A percentile compares a stretch with the other conserved stretches of the same genome.
Evolutionary conservation across 257 asterid genomes (phyloP).

Genomic region (Nemophila menziesii): DNA sequence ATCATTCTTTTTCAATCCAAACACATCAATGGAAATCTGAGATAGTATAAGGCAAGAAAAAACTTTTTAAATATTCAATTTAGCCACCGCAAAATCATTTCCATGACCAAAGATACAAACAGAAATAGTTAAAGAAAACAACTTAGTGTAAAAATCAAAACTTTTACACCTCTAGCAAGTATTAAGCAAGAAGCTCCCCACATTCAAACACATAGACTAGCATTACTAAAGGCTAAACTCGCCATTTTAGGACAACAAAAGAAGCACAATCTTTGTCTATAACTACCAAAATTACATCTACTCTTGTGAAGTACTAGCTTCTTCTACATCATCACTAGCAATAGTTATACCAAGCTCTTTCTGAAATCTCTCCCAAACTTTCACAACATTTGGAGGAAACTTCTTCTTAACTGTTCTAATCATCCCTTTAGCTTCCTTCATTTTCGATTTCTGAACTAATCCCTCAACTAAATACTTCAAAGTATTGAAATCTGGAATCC

Average conservation of each 20-base stretch:
- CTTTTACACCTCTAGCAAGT: constrained; percentile 1
- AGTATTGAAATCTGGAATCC: constrained; percentile 65
- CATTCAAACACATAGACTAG: background rate
- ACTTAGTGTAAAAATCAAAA: too few species aligned
- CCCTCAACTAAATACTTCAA: constrained; percentile 60
- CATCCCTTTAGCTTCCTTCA: constrained; percentile 44
- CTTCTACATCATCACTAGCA: constrained; percentile 11
- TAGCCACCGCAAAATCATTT: too few species aligned
- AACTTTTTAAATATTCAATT: too few species aligned
- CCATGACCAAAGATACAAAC: too few species aligned
- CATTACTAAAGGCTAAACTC: constrained; percentile 5
- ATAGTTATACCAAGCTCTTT: constrained; percentile 43
- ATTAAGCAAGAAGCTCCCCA: constrained; percentile 1
- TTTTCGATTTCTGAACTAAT: constrained; percentile 31
- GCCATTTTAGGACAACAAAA: constrained; percentile 6
- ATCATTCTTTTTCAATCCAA: too few species aligned
- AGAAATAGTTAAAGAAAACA: too few species aligned
- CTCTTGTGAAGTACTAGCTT: constrained; percentile 12
- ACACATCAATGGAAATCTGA: too few species aligned
- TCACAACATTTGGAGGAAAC: constrained; percentile 49
- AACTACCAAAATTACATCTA: constrained; percentile 14
- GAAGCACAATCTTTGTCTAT: constrained; percentile 2
- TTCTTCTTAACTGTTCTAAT: constrained; percentile 47
- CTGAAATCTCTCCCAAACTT: constrained; percentile 51
- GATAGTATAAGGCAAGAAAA: too few species aligned